phyloP scores from a whole-genome alignment of 164 flowering plant species.

The Malania oleifera region DNA sequence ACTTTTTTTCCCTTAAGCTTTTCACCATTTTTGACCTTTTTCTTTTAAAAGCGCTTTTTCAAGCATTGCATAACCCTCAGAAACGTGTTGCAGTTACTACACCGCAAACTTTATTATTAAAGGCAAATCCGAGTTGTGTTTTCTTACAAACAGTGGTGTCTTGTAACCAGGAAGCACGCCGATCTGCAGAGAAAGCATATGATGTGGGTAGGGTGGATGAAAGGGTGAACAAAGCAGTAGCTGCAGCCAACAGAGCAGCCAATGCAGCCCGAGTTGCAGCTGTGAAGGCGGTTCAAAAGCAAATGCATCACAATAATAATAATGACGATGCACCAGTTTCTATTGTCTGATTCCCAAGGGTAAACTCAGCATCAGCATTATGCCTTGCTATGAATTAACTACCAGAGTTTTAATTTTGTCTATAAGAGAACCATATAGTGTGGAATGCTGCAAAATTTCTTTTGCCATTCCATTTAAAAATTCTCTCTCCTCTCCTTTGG shows the following conservation, averaged over 20 bases:
- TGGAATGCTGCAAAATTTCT: neutral
- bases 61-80: too few species aligned
- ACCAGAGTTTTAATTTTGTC: neutral
- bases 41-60: too few species aligned
- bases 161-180: slow-evolving; percentile 69
- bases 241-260: slow-evolving; percentile 85
- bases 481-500: neutral
- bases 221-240: slow-evolving; percentile 71
- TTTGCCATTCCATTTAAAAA: too few species aligned
- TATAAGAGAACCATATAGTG: neutral
- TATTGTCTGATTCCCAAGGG: slow-evolving; percentile 20
- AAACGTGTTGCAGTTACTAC: too few species aligned
- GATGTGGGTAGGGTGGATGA: slow-evolving; percentile 70
- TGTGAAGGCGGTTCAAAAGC: slow-evolving; percentile 84
- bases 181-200: slow-evolving; percentile 76
- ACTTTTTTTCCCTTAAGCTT: too few species aligned
- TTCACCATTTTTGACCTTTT: too few species aligned
- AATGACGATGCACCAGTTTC: slow-evolving; percentile 14
- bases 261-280: slow-evolving; percentile 97
- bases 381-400: neutral
- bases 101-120: neutral
- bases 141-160: slow-evolving; percentile 5
- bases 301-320: slow-evolving; percentile 30
- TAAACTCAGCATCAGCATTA: neutral
- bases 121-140: neutral